Evolutionary conservation across 352 stramenopile species (phyloP).

Genomic region (Phytophthora rubi): DNA sequence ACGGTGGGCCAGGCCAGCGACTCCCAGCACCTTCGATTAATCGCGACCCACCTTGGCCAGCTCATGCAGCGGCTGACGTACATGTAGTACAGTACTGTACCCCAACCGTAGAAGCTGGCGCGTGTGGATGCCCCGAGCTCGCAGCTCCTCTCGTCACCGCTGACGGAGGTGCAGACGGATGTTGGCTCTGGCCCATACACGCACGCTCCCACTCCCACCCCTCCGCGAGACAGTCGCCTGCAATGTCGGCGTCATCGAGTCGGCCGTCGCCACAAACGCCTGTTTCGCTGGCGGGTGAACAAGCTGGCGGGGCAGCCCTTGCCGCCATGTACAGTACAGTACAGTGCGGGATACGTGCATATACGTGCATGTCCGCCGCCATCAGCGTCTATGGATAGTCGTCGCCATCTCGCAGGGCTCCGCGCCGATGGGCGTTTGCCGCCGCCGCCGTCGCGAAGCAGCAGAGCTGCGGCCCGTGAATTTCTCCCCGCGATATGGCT

Average conservation of each 20-base stretch:
- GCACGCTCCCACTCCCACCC: too few relatives aligned
- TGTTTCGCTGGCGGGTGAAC: slow-evolving; percentile 23
- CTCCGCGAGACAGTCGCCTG: too few relatives aligned
- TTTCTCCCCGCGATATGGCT: slow-evolving; percentile 1
- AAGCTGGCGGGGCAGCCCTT: slow-evolving; percentile 2
- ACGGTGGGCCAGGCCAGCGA: not conserved
- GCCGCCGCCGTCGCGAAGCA: too few relatives aligned
- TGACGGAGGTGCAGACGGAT: not conserved
- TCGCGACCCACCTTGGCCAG: slow-evolving; percentile 15
- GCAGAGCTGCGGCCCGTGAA: slow-evolving; percentile 2
- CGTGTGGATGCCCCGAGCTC: not conserved
- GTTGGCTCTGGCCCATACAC: too few relatives aligned
- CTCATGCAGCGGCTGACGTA: not conserved
- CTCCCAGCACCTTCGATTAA: slow-evolving; percentile 8
- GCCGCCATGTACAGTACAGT: too few relatives aligned
- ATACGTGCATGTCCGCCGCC: not conserved
- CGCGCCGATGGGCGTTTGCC: not conserved
- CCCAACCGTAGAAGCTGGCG: too few relatives aligned
- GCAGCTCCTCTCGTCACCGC: not conserved
- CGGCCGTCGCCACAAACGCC: slow-evolving; percentile 12
- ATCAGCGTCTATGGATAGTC: slow-evolving; percentile 22
- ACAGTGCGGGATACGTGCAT: too few relatives aligned
- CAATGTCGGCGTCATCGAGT: not conserved
- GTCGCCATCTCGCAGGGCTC: slow-evolving; percentile 7
- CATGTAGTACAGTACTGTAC: too few relatives aligned